Base-by-base conservation (phyloP, 164 flowering plant genomes). In the Vitis labrusca region DNA sequence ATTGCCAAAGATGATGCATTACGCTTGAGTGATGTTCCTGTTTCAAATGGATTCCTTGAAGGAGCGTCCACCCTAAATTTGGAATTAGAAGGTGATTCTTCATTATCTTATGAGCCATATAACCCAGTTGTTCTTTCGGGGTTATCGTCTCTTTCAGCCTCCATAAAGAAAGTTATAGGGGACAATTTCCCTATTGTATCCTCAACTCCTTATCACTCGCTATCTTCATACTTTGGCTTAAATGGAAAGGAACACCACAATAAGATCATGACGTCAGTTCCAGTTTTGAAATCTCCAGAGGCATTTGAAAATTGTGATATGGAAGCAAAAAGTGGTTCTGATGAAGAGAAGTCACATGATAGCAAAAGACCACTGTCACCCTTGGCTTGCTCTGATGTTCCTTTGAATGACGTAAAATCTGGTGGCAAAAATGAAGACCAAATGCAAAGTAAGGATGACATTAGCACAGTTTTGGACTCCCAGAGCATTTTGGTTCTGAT, bases 401-500 rank as follows among this genome's bases (percentile, higher is more conserved):
- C 80, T 61, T 12, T 16, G n/a, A 80, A 75, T 8, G 29, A 32
- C 16, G 23, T 19, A 63, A 73, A 71, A 63, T 37, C 62, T 73
- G 66, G 16, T 75, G 64, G 30, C 15, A 50, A 52, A 61, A 17
- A 66, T 58, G 81, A 82, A 48, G 74, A 78, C 14, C 65, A 73
- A 59, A 10, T 65, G 44, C 79, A 79, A 10, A 63, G 30, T 57
- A 81, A 76, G 79, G 84, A 84, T 79, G 85, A 69, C 57, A 72
- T 78, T 53, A 76, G 74, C 54, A 57, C 79, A 14, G 55, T 85
- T 30, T 73, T 86, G 69, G 91, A 90, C 71, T 82, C 90, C 52
- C 89, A 89, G 72, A 88, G 97, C 78, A 89, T 96, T 56, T 83
- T 93, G 85, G 88, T 91, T 80, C 77, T 89, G 82, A 81, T 80